Base-by-base conservation (phyloP, 805 yeast species). In the Candida maesae region DNA sequence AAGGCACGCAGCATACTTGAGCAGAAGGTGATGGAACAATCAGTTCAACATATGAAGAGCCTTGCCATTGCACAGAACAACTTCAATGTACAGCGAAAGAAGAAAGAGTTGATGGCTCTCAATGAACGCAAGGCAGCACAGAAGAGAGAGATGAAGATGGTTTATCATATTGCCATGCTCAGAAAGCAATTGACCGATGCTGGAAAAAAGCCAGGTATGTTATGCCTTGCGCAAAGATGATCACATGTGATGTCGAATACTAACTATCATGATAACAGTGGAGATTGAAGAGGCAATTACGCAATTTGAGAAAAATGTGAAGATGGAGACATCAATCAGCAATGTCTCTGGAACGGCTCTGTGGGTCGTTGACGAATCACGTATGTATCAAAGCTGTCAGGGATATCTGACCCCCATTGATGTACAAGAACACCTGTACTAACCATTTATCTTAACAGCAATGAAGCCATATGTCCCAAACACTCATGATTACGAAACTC, bases 121-220 rank as follows among this genome's bases (percentile, higher is more conserved):
- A 71, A 74, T 46, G 81, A 77, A 46, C 61, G 83, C 14, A 67
- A 68, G 39, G 70, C 66, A 11, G 64, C 63, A n/a, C 66, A 60
- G 52, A 71, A 59, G 59, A 66, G 68, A 45, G 81, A 66, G 55
- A 72, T 67, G 65, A 79, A 76, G 60, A 76, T 81, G 83, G 70
- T 74, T 5, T 63, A 81, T 55, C 91, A 83, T 53, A 70, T 83
- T 30, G 87, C 85, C 2, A 58, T 83, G 59, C 61, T 83, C 25
- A 65, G 85, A 37, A 69, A 78, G 51, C 88, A 83, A 53, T 61
- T 83, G 40, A 50, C 60, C 3, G 83, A 79, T n/a, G 52, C 59
- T 4, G 84, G 84, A 0, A 41, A 71, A 10, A 74, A 73, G n/a
- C 88, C 89, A 13, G 50, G 61, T 55, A 40, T 10, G 59, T 53